Percentiles rank a stretch among this genome's conserved stretches.
Evolutionary conservation across 1,284 basidiomycete genomes (phyloP).

Genomic region (Peniophora sp.): DNA sequence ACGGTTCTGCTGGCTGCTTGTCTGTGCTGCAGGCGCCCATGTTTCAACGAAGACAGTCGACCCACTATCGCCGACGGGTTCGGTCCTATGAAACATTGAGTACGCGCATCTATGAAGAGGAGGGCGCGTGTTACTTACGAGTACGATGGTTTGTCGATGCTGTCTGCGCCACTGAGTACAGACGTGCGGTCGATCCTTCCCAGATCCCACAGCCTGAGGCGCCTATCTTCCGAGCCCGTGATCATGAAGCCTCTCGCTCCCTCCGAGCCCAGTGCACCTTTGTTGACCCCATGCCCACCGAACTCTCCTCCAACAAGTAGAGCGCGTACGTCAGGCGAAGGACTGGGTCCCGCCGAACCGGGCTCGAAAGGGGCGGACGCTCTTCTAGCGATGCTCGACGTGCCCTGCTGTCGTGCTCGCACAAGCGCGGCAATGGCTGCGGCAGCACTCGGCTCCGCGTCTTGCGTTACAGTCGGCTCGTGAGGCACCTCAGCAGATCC

Average conservation of each 20-base stretch:
- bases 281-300: constrained; percentile 52
- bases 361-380: constrained; percentile 9
- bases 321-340: constrained; percentile 55
- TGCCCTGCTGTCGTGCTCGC: constrained; percentile 33
- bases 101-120: constrained; percentile 5
- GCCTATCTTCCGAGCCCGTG: constrained; percentile 77
- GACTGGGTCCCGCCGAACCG: constrained; percentile 29
- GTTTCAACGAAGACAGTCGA: constrained; percentile 50
- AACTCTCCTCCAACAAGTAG: constrained; percentile 66
- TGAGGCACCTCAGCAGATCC: constrained; percentile 44
- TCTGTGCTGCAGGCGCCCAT: constrained; percentile 40
- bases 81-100: not conserved
- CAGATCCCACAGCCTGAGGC: constrained; percentile 80
- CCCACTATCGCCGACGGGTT: not conserved
- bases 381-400: constrained; percentile 10
- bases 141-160: constrained; percentile 64
- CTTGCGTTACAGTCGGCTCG: constrained; percentile 34
- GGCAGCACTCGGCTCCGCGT: constrained; percentile 56
- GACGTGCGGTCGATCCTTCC: constrained; percentile 61
- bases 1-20: constrained; percentile 48
- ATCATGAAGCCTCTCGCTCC: constrained; percentile 63
- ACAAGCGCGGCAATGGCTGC: constrained; percentile 56
- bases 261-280: constrained; percentile 42
- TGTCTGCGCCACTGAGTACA: constrained; percentile 64
- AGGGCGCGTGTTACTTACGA: constrained; percentile 34